phyloP scores from a whole-genome alignment of 495 filamentous ascomycete species.

The Penicilliopsis zonata region DNA sequence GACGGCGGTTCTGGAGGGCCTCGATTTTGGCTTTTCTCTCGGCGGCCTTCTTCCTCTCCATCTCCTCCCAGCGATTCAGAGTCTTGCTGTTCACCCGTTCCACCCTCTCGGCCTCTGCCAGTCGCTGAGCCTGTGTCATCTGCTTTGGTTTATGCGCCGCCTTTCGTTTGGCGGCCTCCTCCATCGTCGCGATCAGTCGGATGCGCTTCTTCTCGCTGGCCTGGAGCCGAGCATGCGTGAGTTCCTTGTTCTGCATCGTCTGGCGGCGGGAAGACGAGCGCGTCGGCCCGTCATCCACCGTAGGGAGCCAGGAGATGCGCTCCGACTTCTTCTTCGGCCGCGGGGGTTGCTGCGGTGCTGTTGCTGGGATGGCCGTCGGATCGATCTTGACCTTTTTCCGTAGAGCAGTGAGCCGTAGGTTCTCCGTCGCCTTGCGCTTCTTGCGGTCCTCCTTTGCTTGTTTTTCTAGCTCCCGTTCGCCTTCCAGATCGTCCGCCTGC shows the following conservation, averaged over 20 bases:
- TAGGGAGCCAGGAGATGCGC: constrained; percentile 77
- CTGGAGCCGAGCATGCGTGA: constrained; percentile 69
- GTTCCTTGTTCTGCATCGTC: constrained; percentile 74
- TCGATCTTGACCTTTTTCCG: constrained; percentile 57
- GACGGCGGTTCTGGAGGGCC: constrained; percentile 69
- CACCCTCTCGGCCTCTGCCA: constrained; percentile 70
- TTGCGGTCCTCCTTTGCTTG: constrained; percentile 39
- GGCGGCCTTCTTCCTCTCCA: constrained; percentile 74
- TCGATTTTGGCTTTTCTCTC: constrained; percentile 70
- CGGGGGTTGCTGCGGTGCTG: constrained; percentile 35
- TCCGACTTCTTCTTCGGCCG: constrained; percentile 90
- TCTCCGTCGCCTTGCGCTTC: constrained; percentile 17
- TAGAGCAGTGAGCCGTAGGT: constrained; percentile 34
- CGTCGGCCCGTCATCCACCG: constrained; percentile 63
- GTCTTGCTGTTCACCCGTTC: constrained; percentile 83
- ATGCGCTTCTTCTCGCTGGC: constrained; percentile 71
- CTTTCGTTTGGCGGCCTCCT: constrained; percentile 69
- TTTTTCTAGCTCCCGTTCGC: constrained; percentile 55
- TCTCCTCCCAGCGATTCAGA: constrained; percentile 86
- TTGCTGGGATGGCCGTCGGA: constrained; percentile 36
- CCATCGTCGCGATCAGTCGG: constrained; percentile 73
- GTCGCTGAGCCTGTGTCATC: constrained; percentile 82
- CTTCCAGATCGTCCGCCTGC: constrained; percentile 42
- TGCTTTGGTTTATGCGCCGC: constrained; percentile 61
- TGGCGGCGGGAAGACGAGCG: constrained; percentile 73